phyloP scores from a whole-genome alignment of 352 stramenopile genomes.

The Globisporangium orthogonon region DNA sequence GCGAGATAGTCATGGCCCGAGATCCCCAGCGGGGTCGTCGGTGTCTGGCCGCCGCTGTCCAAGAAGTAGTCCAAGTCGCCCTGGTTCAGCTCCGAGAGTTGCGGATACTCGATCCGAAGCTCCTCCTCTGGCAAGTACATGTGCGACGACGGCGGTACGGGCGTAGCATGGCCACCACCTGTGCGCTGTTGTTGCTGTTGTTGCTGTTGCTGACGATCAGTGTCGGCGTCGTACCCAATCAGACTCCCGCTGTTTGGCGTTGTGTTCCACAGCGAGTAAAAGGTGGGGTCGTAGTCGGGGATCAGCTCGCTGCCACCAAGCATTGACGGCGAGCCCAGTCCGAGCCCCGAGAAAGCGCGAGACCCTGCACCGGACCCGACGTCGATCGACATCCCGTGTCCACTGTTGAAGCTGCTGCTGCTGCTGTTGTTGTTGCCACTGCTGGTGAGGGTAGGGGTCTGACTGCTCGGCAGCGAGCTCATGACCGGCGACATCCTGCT shows the following conservation, averaged over 20 bases:
- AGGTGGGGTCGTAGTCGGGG: conserved; percentile 58
- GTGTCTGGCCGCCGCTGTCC: conserved; percentile 32
- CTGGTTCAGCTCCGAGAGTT: conserved; percentile 64
- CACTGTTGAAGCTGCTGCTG: neutral
- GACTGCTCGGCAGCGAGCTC: conserved; percentile 5
- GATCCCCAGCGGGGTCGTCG: conserved; percentile 36
- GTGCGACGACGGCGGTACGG: conserved; percentile 7
- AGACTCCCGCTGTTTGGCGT: conserved; percentile 22
- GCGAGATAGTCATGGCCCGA: conserved; percentile 14
- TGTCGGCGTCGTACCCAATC: conserved; percentile 49
- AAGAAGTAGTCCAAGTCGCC: conserved; percentile 73
- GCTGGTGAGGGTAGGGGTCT: neutral
- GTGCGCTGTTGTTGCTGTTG: conserved; percentile 6
- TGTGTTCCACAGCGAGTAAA: conserved; percentile 69
- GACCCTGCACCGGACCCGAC: neutral
- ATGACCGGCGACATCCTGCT: conserved; percentile 17
- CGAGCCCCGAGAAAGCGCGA: conserved; percentile 10
- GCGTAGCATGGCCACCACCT: neutral
- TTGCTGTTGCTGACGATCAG: conserved; percentile 16
- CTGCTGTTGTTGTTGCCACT: conserved; percentile 8
- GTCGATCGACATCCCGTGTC: conserved; percentile 10
- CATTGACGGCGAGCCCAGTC: conserved; percentile 27
- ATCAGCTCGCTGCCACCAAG: conserved; percentile 55
- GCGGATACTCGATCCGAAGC: conserved; percentile 67
- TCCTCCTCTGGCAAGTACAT: conserved; percentile 51